Percentiles rank a stretch among this genome's conserved stretches.
phyloP scores from a whole-genome alignment of 768 basidiomycete species.

The Postia placenta region DNA sequence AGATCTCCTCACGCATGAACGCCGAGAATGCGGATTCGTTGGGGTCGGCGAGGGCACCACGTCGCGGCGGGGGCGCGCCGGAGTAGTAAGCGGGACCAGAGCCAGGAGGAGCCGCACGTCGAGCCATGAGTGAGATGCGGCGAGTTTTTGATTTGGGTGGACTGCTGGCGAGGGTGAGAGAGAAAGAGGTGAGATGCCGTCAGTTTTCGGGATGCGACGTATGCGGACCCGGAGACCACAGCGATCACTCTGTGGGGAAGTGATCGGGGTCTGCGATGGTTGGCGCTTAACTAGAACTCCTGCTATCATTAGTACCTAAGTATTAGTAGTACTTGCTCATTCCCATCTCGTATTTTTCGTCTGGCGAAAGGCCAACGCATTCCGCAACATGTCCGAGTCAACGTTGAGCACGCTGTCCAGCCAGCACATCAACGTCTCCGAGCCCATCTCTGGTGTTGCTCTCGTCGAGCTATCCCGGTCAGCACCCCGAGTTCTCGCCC shows the following conservation, averaged over 20 bases:
- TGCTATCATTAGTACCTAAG: no score
- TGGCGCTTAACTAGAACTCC: background rate
- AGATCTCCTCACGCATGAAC: slow-evolving; percentile 54
- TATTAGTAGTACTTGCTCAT: no score
- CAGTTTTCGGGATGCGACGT: background rate
- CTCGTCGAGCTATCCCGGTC: slow-evolving; percentile 35
- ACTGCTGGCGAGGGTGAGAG: no score
- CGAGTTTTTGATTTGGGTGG: no score
- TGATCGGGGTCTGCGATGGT: background rate
- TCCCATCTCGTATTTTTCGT: no score
- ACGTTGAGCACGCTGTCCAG: slow-evolving; percentile 10
- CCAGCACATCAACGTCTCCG: slow-evolving; percentile 28
- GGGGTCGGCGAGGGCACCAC: slow-evolving; percentile 41
- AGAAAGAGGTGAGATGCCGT: background rate
- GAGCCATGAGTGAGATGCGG: slow-evolving; percentile 48
- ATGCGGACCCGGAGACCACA: background rate
- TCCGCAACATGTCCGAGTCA: slow-evolving; percentile 1
- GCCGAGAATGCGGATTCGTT: slow-evolving; percentile 58
- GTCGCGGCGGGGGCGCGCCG: slow-evolving; percentile 33
- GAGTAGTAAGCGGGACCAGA: slow-evolving; percentile 50
- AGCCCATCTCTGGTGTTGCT: slow-evolving; percentile 31
- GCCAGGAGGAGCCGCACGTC: slow-evolving; percentile 54
- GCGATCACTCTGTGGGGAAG: background rate
- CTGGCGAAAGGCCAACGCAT: no score
- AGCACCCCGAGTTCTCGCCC: background rate